Evolutionary conservation across 108 stramenopile species (phyloP).

Genomic region (Cyclotella baltica): DNA sequence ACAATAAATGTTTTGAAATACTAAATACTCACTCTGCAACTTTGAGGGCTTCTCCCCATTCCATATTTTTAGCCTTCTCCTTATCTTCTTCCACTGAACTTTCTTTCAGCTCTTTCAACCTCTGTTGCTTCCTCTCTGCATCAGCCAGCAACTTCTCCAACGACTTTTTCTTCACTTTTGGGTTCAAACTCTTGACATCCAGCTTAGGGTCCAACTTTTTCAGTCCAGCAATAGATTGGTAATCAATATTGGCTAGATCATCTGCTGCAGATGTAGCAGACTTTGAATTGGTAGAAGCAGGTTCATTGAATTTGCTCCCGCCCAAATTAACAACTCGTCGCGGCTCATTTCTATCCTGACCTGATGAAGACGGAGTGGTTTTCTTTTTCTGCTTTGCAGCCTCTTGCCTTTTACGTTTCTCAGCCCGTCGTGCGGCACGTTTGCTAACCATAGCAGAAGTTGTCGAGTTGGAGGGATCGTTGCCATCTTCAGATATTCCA

Average conservation of each 20-base stretch:
- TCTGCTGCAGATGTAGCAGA: slow-evolving; percentile 35
- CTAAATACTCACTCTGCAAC: slow-evolving; percentile 57
- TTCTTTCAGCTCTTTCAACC: slow-evolving; percentile 76
- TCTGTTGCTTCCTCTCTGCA: slow-evolving; percentile 82
- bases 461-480: slow-evolving; percentile 31
- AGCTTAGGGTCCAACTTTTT: slow-evolving; percentile 50
- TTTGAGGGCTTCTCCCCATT: slow-evolving; percentile 83
- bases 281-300: slow-evolving; percentile 26
- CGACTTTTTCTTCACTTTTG: slow-evolving; percentile 78
- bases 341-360: slow-evolving; percentile 25
- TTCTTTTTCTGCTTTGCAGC: slow-evolving; percentile 68
- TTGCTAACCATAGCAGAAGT: slow-evolving; percentile 71
- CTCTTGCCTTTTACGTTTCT: slow-evolving; percentile 77
- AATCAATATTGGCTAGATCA: slow-evolving; percentile 82
- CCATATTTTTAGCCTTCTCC: slow-evolving; percentile 73
- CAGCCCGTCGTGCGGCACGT: slow-evolving; percentile 85
- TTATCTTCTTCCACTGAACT: slow-evolving; percentile 65
- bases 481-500: slow-evolving; percentile 16
- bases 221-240: slow-evolving; percentile 80
- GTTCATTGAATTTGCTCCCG: slow-evolving; percentile 45
- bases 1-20: slow-evolving; percentile 8
- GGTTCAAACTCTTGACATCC: slow-evolving; percentile 73
- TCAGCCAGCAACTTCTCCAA: slow-evolving; percentile 84
- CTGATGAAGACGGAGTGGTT: slow-evolving; percentile 38
- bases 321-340: slow-evolving; percentile 47